Evolutionary conservation across 148 eudicot genomes (phyloP), one percentile per base, ranked within the genome.

Genomic region (Tetragonia tetragonoides): DNA sequence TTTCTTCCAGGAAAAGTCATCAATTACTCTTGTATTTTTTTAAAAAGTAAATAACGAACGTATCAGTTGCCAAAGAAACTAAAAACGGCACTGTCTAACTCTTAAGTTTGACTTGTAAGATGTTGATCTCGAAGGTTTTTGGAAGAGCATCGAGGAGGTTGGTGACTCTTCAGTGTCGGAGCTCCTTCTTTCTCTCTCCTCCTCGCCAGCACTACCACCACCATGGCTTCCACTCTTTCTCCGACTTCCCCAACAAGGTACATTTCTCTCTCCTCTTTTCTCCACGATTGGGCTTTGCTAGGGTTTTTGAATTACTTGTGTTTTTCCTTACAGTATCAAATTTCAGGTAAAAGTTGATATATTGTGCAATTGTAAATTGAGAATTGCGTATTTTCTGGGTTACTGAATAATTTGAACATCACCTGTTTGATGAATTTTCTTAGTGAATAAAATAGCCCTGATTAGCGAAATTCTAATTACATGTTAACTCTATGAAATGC

Each of bases 221-320:
- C 42, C 2, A 78, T 78, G 75, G 70, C 62, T 78, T 70, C 75
- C 75, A 62, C 42, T 78, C 80, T 47, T 49, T 78, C 39, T 78
- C 80, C 62, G 41, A 34, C 28, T 17, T 42, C 61, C 39, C 75
- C 39, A 57, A 77, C 41, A 54, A 77, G 75, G 80, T 77, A 44
- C 59, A 1, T 18, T 46, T 66, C 64, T 53, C 17, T 37, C 46
- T 21, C 47, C 17, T 46, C 23, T 11, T 0, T 51, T 16, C 21
- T 38, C 7, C 28, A 10, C 15, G 17, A 0, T 72, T 0, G 8
- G 3, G 3, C 8, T 42, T 57, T 15, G 60, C 38, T 69, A 70
- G 75, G 74, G 42, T 46, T 78, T 70, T 11, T 6, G 2, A 8
- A 23, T 3, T 6, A 40, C 11, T 24, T 21, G 34, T 51, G 12